phyloP scores from a whole-genome alignment of 2,329 filamentous ascomycete species.

The Acarospora socialis region DNA sequence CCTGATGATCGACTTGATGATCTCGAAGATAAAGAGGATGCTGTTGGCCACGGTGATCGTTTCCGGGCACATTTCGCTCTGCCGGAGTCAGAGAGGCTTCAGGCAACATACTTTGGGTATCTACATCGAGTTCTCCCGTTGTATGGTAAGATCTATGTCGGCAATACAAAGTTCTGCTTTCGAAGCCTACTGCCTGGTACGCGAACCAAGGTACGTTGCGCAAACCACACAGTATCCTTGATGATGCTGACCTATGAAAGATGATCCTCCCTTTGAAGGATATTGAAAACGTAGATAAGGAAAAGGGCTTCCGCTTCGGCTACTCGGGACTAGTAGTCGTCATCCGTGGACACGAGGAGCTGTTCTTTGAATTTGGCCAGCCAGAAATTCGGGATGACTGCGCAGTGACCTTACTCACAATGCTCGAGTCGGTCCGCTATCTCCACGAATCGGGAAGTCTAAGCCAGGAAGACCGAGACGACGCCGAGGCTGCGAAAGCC shows the following conservation, averaged over 20 bases:
- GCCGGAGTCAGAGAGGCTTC: conserved; percentile 66
- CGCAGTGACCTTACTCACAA: conserved; percentile 62
- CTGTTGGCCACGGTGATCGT: conserved; percentile 43
- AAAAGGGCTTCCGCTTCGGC: conserved; percentile 84
- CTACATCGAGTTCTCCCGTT: conserved; percentile 80
- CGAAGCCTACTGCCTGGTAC: conserved; percentile 80
- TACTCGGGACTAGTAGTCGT: conserved; percentile 87
- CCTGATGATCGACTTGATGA: conserved; percentile 50
- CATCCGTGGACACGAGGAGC: conserved; percentile 82
- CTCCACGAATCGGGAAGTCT: conserved; percentile 56
- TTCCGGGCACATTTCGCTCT: conserved; percentile 85
- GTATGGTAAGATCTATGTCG: conserved; percentile 94
- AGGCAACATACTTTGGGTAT: conserved; percentile 84
- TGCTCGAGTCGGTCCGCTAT: conserved; percentile 57
- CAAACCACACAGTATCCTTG: no score
- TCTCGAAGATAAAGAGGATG: conserved; percentile 39
- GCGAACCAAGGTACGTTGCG: no score
- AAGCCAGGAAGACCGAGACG: conserved; percentile 52
- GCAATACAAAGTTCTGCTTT: conserved; percentile 78
- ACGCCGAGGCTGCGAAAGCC: conserved; percentile 59
- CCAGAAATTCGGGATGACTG: conserved; percentile 77
- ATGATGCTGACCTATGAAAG: no score
- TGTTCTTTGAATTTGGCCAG: conserved; percentile 86
- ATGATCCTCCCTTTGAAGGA: conserved; percentile 81
- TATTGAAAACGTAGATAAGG: conserved; percentile 84